Conservation (phyloP, 169 alveolate species). For the Eimeria falciformis region DNA sequence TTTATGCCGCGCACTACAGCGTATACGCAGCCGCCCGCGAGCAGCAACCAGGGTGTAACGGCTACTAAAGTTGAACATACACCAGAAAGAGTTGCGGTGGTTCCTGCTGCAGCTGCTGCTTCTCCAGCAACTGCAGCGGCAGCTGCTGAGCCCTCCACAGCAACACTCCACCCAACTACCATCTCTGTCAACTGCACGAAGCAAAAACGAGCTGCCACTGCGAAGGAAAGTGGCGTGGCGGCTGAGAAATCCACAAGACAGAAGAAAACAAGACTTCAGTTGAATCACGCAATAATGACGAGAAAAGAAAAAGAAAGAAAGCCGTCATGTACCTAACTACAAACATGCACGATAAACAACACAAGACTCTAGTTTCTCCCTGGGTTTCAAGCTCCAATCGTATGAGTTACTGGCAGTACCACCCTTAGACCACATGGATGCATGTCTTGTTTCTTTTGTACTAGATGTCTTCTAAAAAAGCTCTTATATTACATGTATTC, state of each 20-base stretch:
- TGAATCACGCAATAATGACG: background rate
- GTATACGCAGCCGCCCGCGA: constrained; percentile 9
- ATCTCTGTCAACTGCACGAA: constrained; percentile 31
- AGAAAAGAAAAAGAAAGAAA: background rate
- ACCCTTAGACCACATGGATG: too few species aligned
- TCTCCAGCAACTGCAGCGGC: constrained; percentile 15
- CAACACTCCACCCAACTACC: background rate
- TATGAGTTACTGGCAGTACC: too few species aligned
- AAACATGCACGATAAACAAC: too few species aligned
- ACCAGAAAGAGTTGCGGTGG: constrained; percentile 10
- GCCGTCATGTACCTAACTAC: too few species aligned
- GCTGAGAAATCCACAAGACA: constrained; percentile 23
- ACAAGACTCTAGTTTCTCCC: too few species aligned
- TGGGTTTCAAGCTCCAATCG: too few species aligned
- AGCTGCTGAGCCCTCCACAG: constrained; percentile 24
- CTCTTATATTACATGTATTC: background rate
- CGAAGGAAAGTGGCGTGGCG: background rate
- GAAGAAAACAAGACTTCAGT: background rate
- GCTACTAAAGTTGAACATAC: constrained; percentile 22
- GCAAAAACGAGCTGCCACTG: constrained; percentile 36
- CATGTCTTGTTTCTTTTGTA: too few species aligned
- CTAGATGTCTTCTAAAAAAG: background rate
- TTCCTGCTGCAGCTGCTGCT: constrained; percentile 41
- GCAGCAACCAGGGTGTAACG: constrained; percentile 35
- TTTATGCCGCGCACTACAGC: background rate